phyloP scores from a whole-genome alignment of 2,329 filamentous ascomycete genomes.

The Fusarium beomiforme region DNA sequence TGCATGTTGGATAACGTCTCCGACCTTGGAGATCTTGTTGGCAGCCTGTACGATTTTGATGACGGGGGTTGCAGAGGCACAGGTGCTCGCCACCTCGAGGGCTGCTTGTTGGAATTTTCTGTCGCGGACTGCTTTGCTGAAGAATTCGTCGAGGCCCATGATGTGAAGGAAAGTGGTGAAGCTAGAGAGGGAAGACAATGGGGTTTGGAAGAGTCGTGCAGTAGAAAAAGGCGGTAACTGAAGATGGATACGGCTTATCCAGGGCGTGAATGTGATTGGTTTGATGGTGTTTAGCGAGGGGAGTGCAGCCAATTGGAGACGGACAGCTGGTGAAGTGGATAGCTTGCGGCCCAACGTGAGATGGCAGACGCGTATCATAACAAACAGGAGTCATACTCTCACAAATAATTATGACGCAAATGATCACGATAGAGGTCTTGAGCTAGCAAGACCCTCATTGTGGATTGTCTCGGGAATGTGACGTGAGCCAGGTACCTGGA shows the following conservation, averaged over 20 bases:
- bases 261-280: neutral
- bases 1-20: slow-evolving; percentile 38
- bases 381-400: slow-evolving; percentile 3
- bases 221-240: slow-evolving; percentile 31
- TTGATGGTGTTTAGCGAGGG: neutral
- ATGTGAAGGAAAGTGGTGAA: neutral
- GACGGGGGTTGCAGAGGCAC: slow-evolving; percentile 24
- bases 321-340: slow-evolving; percentile 22
- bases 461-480: neutral
- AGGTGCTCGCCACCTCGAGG: slow-evolving; percentile 25
- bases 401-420: neutral
- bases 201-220: slow-evolving; percentile 5
- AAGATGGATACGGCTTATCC: slow-evolving; percentile 23
- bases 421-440: neutral
- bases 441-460: neutral
- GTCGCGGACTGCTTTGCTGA: slow-evolving; percentile 24
- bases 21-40: slow-evolving; percentile 39
- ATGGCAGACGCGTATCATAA: slow-evolving; percentile 9
- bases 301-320: slow-evolving; percentile 1
- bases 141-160: slow-evolving; percentile 26
- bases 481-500: neutral
- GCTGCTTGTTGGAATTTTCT: slow-evolving; percentile 23
- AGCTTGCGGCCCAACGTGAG: slow-evolving; percentile 24
- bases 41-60: slow-evolving; percentile 42
- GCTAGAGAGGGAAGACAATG: neutral